Conservation (phyloP, 1,139 yeast species). For the Yamadazyma blattariae region DNA sequence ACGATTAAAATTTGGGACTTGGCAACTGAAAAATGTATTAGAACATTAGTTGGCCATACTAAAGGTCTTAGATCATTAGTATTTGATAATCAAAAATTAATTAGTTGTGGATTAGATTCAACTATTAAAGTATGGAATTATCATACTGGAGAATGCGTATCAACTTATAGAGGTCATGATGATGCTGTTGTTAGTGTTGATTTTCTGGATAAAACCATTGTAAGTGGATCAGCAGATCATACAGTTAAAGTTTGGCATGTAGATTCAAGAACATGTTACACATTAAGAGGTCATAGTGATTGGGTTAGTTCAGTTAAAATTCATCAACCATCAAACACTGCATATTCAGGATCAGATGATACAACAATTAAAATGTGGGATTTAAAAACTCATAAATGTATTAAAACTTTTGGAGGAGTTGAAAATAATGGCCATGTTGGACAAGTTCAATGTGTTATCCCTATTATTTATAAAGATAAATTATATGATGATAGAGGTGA, state of each 20-base stretch:
- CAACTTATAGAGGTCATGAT: conserved; percentile 90
- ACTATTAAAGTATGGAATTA: conserved; percentile 96
- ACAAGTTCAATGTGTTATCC: conserved; percentile 88
- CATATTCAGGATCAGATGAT: conserved; percentile 89
- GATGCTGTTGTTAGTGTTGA: conserved; percentile 83
- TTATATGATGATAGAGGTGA: conserved; percentile 35
- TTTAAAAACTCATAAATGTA: conserved; percentile 71
- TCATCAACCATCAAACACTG: conserved; percentile 72
- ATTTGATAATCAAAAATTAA: conserved; percentile 84
- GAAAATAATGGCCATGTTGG: conserved; percentile 74
- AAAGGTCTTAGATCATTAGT: conserved; percentile 81
- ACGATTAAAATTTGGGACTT: conserved; percentile 89
- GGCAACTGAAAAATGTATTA: conserved; percentile 71
- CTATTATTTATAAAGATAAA: conserved; percentile 62
- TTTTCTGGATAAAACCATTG: conserved; percentile 76
- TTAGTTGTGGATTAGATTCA: conserved; percentile 88
- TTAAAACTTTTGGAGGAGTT: conserved; percentile 73
- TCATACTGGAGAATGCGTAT: conserved; percentile 88
- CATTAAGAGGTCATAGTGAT: conserved; percentile 88
- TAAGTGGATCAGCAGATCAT: conserved; percentile 88
- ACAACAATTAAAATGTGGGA: conserved; percentile 96
- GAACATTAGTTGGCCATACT: conserved; percentile 77
- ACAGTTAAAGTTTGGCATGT: conserved; percentile 97
- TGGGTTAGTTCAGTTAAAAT: conserved; percentile 90
- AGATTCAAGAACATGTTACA: conserved; percentile 86